Conservation (phyloP, 169 alveolate species). For the Neospora caninum region DNA sequence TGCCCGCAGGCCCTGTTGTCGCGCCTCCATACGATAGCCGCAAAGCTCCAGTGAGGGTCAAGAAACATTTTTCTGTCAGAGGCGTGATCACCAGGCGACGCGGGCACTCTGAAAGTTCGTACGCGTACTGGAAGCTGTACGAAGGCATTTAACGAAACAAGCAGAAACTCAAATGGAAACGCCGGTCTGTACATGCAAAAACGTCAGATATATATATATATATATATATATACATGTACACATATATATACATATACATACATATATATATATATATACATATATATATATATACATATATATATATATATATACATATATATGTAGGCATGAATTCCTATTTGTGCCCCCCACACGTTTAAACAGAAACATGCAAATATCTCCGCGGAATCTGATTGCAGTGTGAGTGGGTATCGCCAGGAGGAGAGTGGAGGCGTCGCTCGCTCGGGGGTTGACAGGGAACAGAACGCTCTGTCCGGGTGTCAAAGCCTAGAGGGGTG, state of each 20-base stretch:
- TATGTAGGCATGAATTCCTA: background rate
- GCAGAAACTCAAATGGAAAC: background rate
- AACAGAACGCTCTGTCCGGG: too few relatives aligned
- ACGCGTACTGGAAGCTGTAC: constrained; percentile 85
- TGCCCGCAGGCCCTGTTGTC: constrained; percentile 94
- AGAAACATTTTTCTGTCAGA: constrained; percentile 95
- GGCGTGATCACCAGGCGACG: constrained; percentile 95
- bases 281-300: background rate
- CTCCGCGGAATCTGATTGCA: too few relatives aligned
- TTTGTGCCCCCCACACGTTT: too few relatives aligned
- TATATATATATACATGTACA: background rate
- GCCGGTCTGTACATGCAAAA: too few relatives aligned
- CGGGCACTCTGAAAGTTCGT: constrained; percentile 93
- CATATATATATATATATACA: too few relatives aligned
- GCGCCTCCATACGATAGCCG: constrained; percentile 92
- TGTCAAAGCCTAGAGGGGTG: too few relatives aligned
- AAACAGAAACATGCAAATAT: too few relatives aligned
- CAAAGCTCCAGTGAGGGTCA: constrained; percentile 92
- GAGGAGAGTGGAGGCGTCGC: too few relatives aligned
- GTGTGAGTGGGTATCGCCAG: too few relatives aligned
- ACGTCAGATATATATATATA: background rate
- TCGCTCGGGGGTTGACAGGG: too few relatives aligned
- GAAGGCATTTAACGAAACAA: background rate
- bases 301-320: constrained; percentile 28
- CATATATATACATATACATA: background rate